A percentile compares a stretch with the other conserved stretches of the same genome.
Conservation (phyloP, 2,329 filamentous ascomycete genomes). For the Talaromyces sp. region DNA sequence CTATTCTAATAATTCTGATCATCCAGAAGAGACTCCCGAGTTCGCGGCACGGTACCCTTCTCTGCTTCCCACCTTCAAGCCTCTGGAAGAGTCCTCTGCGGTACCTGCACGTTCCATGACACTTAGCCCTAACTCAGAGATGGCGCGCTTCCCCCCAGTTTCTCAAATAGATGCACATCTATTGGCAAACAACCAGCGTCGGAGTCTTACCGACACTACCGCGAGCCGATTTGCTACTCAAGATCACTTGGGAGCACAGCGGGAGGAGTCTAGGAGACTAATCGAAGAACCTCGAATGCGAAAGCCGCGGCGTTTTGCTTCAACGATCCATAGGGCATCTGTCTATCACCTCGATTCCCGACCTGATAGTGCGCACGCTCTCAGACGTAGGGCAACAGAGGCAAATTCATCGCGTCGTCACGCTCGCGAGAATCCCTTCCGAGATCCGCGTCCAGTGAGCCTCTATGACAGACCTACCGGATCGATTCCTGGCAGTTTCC, state of each 20-base stretch:
- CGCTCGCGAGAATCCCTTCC: constrained; percentile 5
- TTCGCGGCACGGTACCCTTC: constrained; percentile 36
- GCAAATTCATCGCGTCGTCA: constrained; percentile 22
- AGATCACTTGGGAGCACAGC: background rate
- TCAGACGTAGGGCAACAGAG: constrained; percentile 32
- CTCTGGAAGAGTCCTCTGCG: constrained; percentile 4
- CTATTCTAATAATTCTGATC: constrained; percentile 23
- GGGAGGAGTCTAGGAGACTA: background rate
- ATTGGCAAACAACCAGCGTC: constrained; percentile 24
- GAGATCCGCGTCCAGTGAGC: constrained; percentile 5
- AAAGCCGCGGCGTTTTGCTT: constrained; percentile 5
- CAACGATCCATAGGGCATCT: constrained; percentile 22
- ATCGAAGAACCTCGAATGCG: background rate
- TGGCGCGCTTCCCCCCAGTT: constrained; percentile 35
- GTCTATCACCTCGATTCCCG: constrained; percentile 27
- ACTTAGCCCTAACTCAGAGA: constrained; percentile 25
- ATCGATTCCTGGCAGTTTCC: constrained; percentile 27
- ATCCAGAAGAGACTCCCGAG: constrained; percentile 30
- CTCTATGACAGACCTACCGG: constrained; percentile 9
- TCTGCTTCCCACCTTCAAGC: constrained; percentile 25
- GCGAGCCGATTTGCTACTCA: background rate
- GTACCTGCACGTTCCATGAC: constrained; percentile 21
- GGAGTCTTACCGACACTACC: background rate
- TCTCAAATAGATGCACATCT: constrained; percentile 38
- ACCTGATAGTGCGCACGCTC: constrained; percentile 6